These are phyloP conservation scores for Calycina herbarum DNA, from an alignment of 2,329 filamentous ascomycete species.

Conservation along the genomic window DNA sequence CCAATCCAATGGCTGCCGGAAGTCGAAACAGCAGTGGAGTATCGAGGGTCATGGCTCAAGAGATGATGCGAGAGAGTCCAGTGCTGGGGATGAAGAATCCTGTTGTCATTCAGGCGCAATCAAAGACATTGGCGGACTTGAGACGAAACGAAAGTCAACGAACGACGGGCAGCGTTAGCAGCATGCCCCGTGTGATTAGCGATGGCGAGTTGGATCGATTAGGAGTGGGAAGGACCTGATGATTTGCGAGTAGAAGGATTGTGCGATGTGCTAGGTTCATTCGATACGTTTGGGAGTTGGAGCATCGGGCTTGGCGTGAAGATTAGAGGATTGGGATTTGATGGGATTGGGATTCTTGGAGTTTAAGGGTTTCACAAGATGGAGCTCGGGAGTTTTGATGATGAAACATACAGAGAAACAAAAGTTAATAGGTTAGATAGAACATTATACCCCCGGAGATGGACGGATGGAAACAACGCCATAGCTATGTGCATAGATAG, in stretches of 20 bases:
- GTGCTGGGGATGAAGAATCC: slow-evolving; percentile 4
- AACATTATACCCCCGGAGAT: slow-evolving; percentile 1
- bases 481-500: slow-evolving; percentile 1
- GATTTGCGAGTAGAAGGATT: not conserved
- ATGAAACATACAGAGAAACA: not conserved
- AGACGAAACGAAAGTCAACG: not conserved
- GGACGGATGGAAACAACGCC: not conserved
- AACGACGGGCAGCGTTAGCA: not conserved
- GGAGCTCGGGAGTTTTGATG: not conserved
- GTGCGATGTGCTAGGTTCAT: not conserved
- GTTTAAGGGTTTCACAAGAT: not conserved
- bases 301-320: not conserved
- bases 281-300: not conserved
- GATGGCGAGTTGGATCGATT: not conserved
- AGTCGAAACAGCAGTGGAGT: not conserved
- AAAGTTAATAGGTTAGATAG: slow-evolving; percentile 1
- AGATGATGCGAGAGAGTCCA: slow-evolving; percentile 7
- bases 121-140: not conserved
- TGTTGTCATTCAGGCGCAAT: not conserved
- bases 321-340: not conserved
- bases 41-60: not conserved
- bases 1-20: not conserved
- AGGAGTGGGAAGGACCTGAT: not conserved
- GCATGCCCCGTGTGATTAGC: not conserved
- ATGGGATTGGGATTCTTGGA: not conserved